Percentiles rank a stretch among this genome's conserved stretches.
These are phyloP conservation scores for Botryotinia narcissicola DNA, from an alignment of 2,329 filamentous ascomycete species.

Conservation along the genomic window DNA sequence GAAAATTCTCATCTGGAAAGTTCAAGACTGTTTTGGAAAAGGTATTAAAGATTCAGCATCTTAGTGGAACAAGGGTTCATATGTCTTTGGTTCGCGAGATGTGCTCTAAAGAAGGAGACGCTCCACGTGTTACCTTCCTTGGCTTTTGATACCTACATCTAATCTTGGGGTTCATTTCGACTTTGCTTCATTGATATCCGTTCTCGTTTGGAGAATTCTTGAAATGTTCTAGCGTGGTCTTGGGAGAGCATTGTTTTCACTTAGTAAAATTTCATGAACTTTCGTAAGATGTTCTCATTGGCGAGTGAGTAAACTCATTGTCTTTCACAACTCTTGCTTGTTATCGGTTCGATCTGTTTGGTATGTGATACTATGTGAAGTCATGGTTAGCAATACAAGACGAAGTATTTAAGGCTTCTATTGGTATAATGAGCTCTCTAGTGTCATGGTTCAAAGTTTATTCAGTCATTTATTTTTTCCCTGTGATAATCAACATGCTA, in stretches of 20 bases:
- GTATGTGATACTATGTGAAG: background rate
- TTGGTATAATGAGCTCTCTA: background rate
- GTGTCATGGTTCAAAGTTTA: background rate
- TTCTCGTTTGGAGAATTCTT: background rate
- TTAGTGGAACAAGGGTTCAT: background rate
- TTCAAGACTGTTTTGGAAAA: constrained; percentile 12
- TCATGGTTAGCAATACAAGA: background rate
- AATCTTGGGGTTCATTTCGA: background rate
- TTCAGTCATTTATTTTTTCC: background rate
- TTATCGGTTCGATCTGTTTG: background rate
- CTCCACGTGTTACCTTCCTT: constrained; percentile 15
- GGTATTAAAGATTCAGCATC: constrained; percentile 11
- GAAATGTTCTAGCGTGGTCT: background rate
- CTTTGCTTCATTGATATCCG: background rate
- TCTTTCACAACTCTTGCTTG: background rate
- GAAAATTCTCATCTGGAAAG: constrained; percentile 3
- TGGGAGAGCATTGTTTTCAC: background rate
- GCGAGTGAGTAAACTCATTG: background rate
- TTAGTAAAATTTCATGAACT: background rate
- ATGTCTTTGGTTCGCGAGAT: constrained; percentile 16
- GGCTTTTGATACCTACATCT: background rate
- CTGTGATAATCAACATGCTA: background rate
- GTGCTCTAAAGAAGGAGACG: constrained; percentile 13
- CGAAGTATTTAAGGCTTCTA: background rate
- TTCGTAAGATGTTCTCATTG: background rate